phyloP scores from a whole-genome alignment of 2,329 filamentous ascomycete species.

The Trichoderma endophyticum region DNA sequence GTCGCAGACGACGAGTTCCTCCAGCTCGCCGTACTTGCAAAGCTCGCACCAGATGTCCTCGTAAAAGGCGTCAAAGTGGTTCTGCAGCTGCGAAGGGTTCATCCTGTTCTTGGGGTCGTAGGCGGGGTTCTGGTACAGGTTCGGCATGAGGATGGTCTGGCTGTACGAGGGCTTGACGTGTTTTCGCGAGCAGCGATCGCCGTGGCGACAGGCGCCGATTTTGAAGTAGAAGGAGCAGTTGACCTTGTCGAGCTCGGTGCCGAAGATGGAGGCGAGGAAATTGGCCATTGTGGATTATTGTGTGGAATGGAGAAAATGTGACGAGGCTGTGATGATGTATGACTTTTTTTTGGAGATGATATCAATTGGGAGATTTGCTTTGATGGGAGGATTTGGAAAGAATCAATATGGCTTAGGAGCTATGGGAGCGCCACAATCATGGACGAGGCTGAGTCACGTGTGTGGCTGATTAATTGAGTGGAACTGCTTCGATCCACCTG shows the following conservation, averaged over 20 bases:
- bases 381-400: conserved; percentile 15
- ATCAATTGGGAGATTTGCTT: background rate
- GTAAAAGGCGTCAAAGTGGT: conserved; percentile 99
- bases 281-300: conserved; percentile 67
- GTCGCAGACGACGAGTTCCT: conserved; percentile 97
- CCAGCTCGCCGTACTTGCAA: conserved; percentile 96
- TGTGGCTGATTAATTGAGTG: conserved; percentile 28
- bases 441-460: conserved; percentile 31
- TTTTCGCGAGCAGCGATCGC: conserved; percentile 95
- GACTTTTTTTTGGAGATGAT: background rate
- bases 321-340: background rate
- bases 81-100: conserved; percentile 93
- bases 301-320: background rate
- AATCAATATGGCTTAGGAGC: conserved; percentile 19
- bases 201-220: conserved; percentile 97
- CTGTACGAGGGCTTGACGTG: conserved; percentile 99
- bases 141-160: conserved; percentile 96
- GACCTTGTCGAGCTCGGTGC: conserved; percentile 98
- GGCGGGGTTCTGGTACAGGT: conserved; percentile 98
- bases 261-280: conserved; percentile 98
- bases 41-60: conserved; percentile 99
- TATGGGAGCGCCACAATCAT: conserved; percentile 25
- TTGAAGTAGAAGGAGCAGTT: conserved; percentile 99
- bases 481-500: background rate
- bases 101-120: conserved; percentile 97